Evolutionary conservation across 805 yeast species (phyloP).

Genomic region (Schwanniomyces yamadae): DNA sequence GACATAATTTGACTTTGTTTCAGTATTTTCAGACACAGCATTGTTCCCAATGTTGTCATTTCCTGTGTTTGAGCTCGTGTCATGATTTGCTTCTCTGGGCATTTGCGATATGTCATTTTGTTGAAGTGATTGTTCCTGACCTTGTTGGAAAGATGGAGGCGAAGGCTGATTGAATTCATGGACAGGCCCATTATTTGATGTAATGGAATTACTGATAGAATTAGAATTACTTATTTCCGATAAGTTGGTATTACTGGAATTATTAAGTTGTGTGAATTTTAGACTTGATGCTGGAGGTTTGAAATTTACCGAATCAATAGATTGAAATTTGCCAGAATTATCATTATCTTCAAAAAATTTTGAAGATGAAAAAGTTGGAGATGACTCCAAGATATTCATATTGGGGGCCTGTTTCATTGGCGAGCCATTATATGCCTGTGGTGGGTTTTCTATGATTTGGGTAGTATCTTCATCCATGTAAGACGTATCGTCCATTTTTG

Average conservation of each 20-base stretch:
- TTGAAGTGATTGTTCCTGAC: conserved; percentile 11
- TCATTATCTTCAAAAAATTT: conserved; percentile 6
- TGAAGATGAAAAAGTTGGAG: conserved; percentile 20
- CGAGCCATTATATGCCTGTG: conserved; percentile 5
- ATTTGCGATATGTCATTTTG: conserved; percentile 9
- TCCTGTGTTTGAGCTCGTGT: not conserved
- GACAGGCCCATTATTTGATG: conserved; percentile 1
- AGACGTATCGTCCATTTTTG: conserved; percentile 19
- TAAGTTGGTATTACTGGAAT: conserved; percentile 39
- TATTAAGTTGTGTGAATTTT: conserved; percentile 40
- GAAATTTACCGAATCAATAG: conserved; percentile 38
- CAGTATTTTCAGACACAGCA: not conserved
- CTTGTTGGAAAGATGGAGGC: conserved; percentile 6
- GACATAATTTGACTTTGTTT: conserved; percentile 50
- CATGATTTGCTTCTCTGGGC: conserved; percentile 3
- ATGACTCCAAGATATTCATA: conserved; percentile 18
- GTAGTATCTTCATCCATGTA: conserved; percentile 43
- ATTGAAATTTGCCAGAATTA: conserved; percentile 27
- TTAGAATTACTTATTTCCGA: conserved; percentile 30
- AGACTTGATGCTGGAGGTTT: conserved; percentile 33
- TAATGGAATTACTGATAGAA: conserved; percentile 20
- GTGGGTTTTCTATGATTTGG: conserved; percentile 16
- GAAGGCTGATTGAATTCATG: not conserved
- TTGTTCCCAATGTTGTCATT: conserved; percentile 1
- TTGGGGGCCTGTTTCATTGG: conserved; percentile 13